Base-by-base conservation (phyloP, 257 asterid genomes). In the Salvia rosmarinus region DNA sequence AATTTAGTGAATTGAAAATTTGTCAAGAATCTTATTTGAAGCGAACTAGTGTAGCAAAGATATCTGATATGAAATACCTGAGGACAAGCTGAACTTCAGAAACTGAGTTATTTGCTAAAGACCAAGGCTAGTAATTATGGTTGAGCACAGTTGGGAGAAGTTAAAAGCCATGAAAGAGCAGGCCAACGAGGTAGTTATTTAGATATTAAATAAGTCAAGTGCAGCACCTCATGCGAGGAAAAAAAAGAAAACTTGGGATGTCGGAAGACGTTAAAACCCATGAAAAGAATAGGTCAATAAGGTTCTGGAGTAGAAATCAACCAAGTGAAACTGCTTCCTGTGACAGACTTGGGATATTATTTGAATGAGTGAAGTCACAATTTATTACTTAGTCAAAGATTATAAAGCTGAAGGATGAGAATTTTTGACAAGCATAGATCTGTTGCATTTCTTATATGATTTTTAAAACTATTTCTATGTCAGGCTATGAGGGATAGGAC, bases 361-460 rank as follows among this genome's bases (percentile, higher is more conserved):
- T 64, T 64, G 46, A 42, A 25, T 10, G 61, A 20, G 50, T 16
- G 56, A 47, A 37, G 4, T 72, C 4, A 5, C 34, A n/a, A 42
- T 50, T 44, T 63, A 42, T 52, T 60, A 67, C 47, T 62, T 30
- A 7, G 12, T 58, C 0, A 4, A 23, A 13, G 44, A 42, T n/a
- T 52, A 40, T 40, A 66, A 59, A 37, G 14, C 60, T 49, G 47
- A 72, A 49, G 39, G 56, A 20, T 70, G 40, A 47, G 44, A 52
- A 25, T 54, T 76, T n/a, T n/a, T 51, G 51, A 25, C 12, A 25
- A 34, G 21, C 40, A 13, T 44, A 16, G 21, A 13, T 62, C 55
- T 60, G 46, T 64, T 71, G 68, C 12, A 19, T 43, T 44, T 21
- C n/a, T n/a, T n/a, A n/a, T 25, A 61, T 44, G 67, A 8, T 76